Conservation (phyloP, 148 eudicot species). For the Camellia japonica region DNA sequence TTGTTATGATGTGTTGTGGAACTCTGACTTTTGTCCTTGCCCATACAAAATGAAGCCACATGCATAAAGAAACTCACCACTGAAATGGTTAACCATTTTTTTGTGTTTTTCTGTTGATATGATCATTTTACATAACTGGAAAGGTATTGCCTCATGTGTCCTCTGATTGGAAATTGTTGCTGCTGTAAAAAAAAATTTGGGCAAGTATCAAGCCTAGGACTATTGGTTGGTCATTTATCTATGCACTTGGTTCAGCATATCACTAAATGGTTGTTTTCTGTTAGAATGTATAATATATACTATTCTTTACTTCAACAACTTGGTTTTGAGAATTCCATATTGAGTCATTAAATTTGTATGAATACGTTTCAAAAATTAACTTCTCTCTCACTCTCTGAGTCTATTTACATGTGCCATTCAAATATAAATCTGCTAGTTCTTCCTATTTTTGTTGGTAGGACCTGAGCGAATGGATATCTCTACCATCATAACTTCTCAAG, state of each 20-base stretch:
- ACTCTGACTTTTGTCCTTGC: neutral
- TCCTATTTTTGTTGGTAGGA: conserved; percentile 29
- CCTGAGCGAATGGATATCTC: conserved; percentile 58
- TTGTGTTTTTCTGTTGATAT: neutral
- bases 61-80: neutral
- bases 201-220: neutral
- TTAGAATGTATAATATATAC: neutral
- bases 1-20: neutral
- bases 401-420: neutral
- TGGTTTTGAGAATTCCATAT: neutral
- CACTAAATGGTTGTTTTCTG: neutral
- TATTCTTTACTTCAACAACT: neutral
- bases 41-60: neutral
- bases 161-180: neutral
- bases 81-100: neutral
- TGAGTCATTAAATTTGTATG: neutral
- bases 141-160: neutral
- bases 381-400: neutral
- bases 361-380: neutral
- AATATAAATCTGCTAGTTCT: neutral
- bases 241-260: neutral
- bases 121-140: neutral
- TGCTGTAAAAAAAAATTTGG: neutral
- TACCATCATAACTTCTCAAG: conserved; percentile 21
- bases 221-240: no score